Percentiles rank a stretch among this genome's conserved stretches.
phyloP scores from a whole-genome alignment of 768 basidiomycete genomes.

The Suillus placidus region DNA sequence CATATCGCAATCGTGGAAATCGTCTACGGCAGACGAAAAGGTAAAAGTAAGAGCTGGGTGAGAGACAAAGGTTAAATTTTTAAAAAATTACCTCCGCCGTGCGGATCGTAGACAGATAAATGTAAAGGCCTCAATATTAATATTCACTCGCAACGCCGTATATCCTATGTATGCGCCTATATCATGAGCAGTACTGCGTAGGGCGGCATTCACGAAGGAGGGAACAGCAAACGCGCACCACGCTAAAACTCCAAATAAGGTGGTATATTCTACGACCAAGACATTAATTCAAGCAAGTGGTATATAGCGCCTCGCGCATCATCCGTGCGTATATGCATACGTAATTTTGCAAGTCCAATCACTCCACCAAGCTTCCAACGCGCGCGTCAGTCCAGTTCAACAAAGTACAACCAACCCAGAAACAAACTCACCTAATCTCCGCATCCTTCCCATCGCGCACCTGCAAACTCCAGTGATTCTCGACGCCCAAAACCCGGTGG shows the following conservation, averaged over 20 bases:
- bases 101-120: too few species aligned
- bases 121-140: too few species aligned
- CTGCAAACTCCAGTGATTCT: slow-evolving; percentile 80
- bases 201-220: background rate
- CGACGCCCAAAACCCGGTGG: slow-evolving; percentile 85
- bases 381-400: background rate
- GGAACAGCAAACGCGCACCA: background rate
- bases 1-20: too few species aligned
- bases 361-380: background rate
- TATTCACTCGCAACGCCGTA: too few species aligned
- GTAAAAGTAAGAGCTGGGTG: too few species aligned
- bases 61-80: too few species aligned
- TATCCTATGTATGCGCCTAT: background rate
- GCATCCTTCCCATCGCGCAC: slow-evolving; percentile 40
- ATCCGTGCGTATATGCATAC: background rate
- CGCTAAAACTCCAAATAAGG: background rate
- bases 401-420: background rate
- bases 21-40: too few species aligned
- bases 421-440: background rate
- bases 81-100: too few species aligned
- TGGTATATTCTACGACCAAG: slow-evolving; percentile 2
- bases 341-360: background rate
- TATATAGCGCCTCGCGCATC: slow-evolving; percentile 3
- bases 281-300: slow-evolving; percentile 2
- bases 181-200: background rate